Base-by-base conservation (phyloP, 2,329 filamentous ascomycete genomes). In the Cryphonectria carpinicola region DNA sequence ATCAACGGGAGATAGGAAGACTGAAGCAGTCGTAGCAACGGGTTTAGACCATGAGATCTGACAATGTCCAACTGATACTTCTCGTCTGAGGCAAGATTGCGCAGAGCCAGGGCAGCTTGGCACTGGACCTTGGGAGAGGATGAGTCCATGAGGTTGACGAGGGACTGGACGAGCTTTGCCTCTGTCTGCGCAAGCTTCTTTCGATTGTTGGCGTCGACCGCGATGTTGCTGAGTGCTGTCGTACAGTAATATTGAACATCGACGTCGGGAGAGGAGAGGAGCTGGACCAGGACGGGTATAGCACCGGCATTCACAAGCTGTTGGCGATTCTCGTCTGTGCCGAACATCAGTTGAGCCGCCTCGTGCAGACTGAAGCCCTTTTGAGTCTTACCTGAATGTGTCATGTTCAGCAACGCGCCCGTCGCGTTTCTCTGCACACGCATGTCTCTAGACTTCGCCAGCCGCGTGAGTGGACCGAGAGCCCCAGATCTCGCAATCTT, bases 191-290 rank as follows among this genome's bases (percentile, higher is more conserved):
- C 94, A 68, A 99, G 88, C 80, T 95, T 94, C 78, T 95, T 94
- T 75, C 96, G 88, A 83, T 98, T 98, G 77, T 90, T 92, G 62
- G 92, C 88, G 79, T 99, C 96, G 68, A 99, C 96, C 8, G 96
- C 96, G 76, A 99, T 99, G 81, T 99, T 99, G 86, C 95, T 98
- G 71, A 99, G 88, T 17, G 96, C 96, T 5, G 96, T 99, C 25
- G 96, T 99, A 84, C 96, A 99, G 83, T 99, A 99, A 83, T 99
- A 99, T 83, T 99, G 96, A 43, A 99, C 96, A 79, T 99, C 96
- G 75, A 98, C 95, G 78, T 99, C 96, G 71, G 92, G 85, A 37
- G 96, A 98, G 11, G 93, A 94, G 62, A 99, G 90, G 35, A 99
- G 90, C 79, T 98, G 94, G 56, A 99, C 96, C 37, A 99, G 90